Base-by-base conservation (phyloP, 176 grass and related monocot genomes). In the Coix lacrymajobi region DNA sequence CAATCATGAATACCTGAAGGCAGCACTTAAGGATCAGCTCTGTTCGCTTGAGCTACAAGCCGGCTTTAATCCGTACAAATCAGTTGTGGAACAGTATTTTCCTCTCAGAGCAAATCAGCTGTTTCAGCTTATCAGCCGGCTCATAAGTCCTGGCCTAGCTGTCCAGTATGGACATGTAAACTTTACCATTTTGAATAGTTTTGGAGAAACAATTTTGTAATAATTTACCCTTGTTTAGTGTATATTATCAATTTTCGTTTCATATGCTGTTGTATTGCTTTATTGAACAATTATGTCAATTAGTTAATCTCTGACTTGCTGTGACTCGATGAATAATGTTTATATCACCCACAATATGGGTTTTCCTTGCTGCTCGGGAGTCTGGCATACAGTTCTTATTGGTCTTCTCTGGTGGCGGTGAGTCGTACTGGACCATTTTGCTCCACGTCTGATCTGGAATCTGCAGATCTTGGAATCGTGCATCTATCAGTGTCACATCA, bases 181-280 rank as follows among this genome's bases (percentile, higher is more conserved):
- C 38, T 73, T 68, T 6, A 66, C 16, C 68, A 19, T 87, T 79
- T 74, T 87, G 46, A 62, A 25, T 79, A 54, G 75, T 43, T 57
- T 78, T 26, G 48, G 51, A 33, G 31, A 62, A 32, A 40, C 84
- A 75, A 75, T 90, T 90, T 87, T 87, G 75, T 62, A 83, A 87
- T 69, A 75, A 73, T 68, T 37, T 83, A 79, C 36, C 38, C n/a
- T 29, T 73, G 58, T 79, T 82, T 57, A 51, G 32, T 86, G 51
- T 76, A 76, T 61, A 11, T 48, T 69, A 13, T 49, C 31, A 15
- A 40, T 74, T 77, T 74, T 39, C 1, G 14, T 57, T 66, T 58
- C 16, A 30, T 74, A 6, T 57, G 77, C 31, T 40, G 44, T 68
- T 72, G 43, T 79, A 58, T 86, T 66, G 65, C 38, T 78, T 43